These are phyloP conservation scores for Suillus cothurnatus DNA, from an alignment of 768 basidiomycete genomes.

Conservation along the genomic window DNA sequence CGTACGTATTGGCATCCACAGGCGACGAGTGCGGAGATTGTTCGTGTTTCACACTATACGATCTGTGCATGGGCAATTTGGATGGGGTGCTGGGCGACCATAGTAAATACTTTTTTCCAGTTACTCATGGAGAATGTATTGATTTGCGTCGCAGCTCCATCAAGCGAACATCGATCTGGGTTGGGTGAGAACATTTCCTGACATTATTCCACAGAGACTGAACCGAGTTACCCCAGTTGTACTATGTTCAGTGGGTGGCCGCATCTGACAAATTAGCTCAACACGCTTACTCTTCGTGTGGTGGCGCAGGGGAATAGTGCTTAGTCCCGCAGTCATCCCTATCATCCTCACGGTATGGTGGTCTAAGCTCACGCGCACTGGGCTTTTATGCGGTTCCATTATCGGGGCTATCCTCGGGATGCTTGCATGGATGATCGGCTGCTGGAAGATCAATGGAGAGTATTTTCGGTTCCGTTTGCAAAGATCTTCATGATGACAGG, in stretches of 20 bases:
- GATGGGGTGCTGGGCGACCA: conserved; percentile 40
- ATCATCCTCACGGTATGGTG: conserved; percentile 40
- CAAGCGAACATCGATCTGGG: conserved; percentile 37
- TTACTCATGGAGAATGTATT: background rate
- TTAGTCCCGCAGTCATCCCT: conserved; percentile 39
- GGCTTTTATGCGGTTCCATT: conserved; percentile 35
- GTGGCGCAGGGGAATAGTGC: conserved; percentile 33
- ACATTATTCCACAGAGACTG: background rate
- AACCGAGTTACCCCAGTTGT: conserved; percentile 21
- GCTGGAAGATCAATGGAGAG: conserved; percentile 38
- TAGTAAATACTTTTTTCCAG: conserved; percentile 20
- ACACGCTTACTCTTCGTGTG: background rate
- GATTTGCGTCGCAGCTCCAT: conserved; percentile 24
- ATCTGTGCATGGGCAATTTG: conserved; percentile 40
- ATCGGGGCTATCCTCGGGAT: conserved; percentile 36
- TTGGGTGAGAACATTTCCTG: conserved; percentile 24
- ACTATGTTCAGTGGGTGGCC: conserved; percentile 35
- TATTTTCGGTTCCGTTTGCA: background rate
- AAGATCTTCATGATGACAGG: background rate
- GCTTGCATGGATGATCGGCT: conserved; percentile 41
- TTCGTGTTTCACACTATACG: conserved; percentile 35
- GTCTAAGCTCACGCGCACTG: conserved; percentile 34
- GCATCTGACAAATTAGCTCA: background rate
- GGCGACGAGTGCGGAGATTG: conserved; percentile 34
- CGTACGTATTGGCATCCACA: conserved; percentile 36